Evolutionary conservation across 169 alveolate species (phyloP), one percentile per base, ranked within the genome.

Genomic region (Eimeria sp.): DNA sequence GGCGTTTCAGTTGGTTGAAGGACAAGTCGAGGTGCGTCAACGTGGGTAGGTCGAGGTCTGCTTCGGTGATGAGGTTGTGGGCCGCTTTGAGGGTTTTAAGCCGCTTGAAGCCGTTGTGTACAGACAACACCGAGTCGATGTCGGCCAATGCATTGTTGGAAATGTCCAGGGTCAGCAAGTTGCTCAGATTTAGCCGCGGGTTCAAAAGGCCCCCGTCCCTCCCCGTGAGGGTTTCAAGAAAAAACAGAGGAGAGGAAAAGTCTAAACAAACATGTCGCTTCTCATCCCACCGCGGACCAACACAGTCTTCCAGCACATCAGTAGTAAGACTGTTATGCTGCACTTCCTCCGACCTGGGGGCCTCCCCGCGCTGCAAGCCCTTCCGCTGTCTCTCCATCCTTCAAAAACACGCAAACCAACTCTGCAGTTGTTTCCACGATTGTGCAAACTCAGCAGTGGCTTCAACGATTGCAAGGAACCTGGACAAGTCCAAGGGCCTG

Each of bases 201-300:
- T 80, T 30, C 73, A 93, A 91, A 27, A 93, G 88, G 54, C 96
- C 96, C 57, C 88, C 89, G 22, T 83, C 94, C 1, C 54, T 40
- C 3, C 89, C 82, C 30, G 72, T 65, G 10, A 93, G 78, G 4
- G 88, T 67, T 57, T 93, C 96, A 22, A 93, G 89, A 70, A 70
- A 93, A 63, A 83, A 93, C 34, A 58, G 45, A 10, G 72, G 45
- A 3, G 93, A 58, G 5, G 94, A 78, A 57, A 93, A 93, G 70
- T 82, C 94, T 7, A 93, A 70, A 14, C 58, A 43, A 86, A 63
- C 63, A 70, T 75, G 94, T 34, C 86, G 83, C 93, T 67, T 83
- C 76, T 80, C 72, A 16, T 10, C 72, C 96, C 96, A 93, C 13
- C 63, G 61, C 13, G 76, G 89, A n/a, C 96, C 96, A 34, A 93